A percentile compares a stretch with the other conserved stretches of the same genome.
phyloP scores from a whole-genome alignment of 352 stramenopile species.

The Globisporangium emineosum region DNA sequence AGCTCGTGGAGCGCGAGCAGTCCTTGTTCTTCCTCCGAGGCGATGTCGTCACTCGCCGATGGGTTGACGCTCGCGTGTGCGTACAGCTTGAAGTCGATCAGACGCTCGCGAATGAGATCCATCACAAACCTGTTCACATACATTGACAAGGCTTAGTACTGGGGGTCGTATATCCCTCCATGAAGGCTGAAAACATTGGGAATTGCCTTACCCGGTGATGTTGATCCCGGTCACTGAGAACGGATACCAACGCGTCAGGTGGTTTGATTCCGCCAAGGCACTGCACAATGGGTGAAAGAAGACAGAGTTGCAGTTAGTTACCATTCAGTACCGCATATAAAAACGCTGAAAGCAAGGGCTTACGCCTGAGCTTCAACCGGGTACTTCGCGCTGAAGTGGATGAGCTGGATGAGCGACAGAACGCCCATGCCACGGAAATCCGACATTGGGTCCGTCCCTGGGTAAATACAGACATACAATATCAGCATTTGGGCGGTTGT shows the following conservation, averaged over 20 bases:
- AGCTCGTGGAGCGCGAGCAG: slow-evolving; percentile 63
- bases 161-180: no score
- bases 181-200: no score
- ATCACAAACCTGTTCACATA: slow-evolving; percentile 51
- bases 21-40: slow-evolving; percentile 22
- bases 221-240: slow-evolving; percentile 87
- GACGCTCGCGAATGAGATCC: slow-evolving; percentile 66
- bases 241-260: slow-evolving; percentile 83
- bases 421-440: slow-evolving; percentile 85
- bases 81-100: slow-evolving; percentile 79
- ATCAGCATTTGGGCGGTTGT: no score
- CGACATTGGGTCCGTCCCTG: slow-evolving; percentile 80
- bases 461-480: neutral
- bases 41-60: slow-evolving; percentile 23
- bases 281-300: slow-evolving; percentile 22
- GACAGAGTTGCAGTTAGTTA: neutral
- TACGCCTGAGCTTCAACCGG: slow-evolving; percentile 71
- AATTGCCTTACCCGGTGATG: slow-evolving; percentile 51
- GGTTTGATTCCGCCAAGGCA: slow-evolving; percentile 76
- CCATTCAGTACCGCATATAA: neutral
- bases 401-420: slow-evolving; percentile 71
- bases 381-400: slow-evolving; percentile 75
- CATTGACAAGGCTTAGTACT: no score
- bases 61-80: slow-evolving; percentile 20
- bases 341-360: neutral